Conservation (phyloP, 2,329 filamentous ascomycete species). For the Mycocentrospora acerina region DNA sequence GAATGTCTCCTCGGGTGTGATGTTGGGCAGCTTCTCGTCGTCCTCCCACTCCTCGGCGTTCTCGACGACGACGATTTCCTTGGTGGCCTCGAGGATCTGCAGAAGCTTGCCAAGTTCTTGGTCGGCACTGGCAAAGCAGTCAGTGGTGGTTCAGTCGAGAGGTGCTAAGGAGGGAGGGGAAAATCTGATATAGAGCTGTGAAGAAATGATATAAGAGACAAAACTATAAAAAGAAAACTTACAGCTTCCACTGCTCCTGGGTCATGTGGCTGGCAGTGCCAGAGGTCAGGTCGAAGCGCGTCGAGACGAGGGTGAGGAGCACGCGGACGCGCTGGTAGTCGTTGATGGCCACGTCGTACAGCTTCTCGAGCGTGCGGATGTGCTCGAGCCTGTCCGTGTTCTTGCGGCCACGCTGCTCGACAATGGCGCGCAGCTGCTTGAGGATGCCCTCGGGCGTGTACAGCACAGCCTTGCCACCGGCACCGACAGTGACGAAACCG, state of each 20-base stretch:
- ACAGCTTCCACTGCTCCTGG: slow-evolving; percentile 92
- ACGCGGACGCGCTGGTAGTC: slow-evolving; percentile 95
- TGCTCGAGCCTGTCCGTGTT: slow-evolving; percentile 95
- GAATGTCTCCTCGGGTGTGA: slow-evolving; percentile 76
- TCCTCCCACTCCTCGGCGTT: slow-evolving; percentile 98
- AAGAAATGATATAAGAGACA: slow-evolving; percentile 10
- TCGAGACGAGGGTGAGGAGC: slow-evolving; percentile 86
- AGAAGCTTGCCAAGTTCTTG: slow-evolving; percentile 80
- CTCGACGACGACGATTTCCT: slow-evolving; percentile 83
- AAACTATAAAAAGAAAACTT: slow-evolving; percentile 19
- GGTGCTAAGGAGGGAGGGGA: no score
- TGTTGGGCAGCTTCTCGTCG: slow-evolving; percentile 84
- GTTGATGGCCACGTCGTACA: slow-evolving; percentile 81
- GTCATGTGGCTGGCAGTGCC: slow-evolving; percentile 82
- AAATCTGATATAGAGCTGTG: no score
- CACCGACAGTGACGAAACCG: slow-evolving; percentile 85
- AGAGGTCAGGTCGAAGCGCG: slow-evolving; percentile 87
- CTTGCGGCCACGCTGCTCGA: slow-evolving; percentile 97
- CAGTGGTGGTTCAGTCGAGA: background rate
- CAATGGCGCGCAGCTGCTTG: slow-evolving; percentile 89
- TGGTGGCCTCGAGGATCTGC: slow-evolving; percentile 74
- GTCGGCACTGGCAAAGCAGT: slow-evolving; percentile 59
- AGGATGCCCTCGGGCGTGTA: slow-evolving; percentile 98
- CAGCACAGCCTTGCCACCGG: slow-evolving; percentile 82
- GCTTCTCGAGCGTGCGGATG: slow-evolving; percentile 96